A percentile compares a stretch with the other conserved stretches of the same genome.
Conservation (phyloP, 140 eudicot species). For the Flaveria floridana region DNA sequence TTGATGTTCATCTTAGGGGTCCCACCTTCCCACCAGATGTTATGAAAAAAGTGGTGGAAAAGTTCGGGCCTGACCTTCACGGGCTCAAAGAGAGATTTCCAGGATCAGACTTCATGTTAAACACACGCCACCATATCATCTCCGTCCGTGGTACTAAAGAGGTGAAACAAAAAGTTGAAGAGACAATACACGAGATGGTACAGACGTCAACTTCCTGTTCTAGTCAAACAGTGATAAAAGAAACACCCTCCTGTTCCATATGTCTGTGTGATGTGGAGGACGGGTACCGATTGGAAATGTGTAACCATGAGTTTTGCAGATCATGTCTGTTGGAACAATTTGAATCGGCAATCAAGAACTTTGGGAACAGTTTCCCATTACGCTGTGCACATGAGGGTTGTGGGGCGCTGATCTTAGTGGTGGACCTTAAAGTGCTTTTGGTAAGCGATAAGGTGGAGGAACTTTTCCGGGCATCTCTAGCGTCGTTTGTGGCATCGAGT, state of each 20-base stretch:
- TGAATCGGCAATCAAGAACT: constrained; percentile 74
- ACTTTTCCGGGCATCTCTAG: constrained; percentile 84
- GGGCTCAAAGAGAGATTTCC: constrained; percentile 76
- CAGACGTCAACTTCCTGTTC: constrained; percentile 30
- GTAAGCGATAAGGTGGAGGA: constrained; percentile 67
- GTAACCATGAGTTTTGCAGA: constrained; percentile 71
- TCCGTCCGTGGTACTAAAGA: constrained; percentile 61
- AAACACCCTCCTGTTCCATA: constrained; percentile 52
- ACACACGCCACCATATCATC: constrained; percentile 68
- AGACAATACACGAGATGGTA: constrained; percentile 52
- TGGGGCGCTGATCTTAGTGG: constrained; percentile 42
- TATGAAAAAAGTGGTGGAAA: constrained; percentile 78
- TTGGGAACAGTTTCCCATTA: constrained; percentile 57
- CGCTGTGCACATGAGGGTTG: constrained; percentile 62
- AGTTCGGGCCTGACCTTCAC: constrained; percentile 71
- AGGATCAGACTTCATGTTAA: constrained; percentile 56
- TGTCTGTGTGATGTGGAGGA: constrained; percentile 92
- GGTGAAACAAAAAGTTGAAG: constrained; percentile 63
- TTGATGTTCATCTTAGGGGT: constrained; percentile 77
- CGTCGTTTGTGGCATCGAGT: constrained; percentile 65
- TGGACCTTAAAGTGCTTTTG: constrained; percentile 57
- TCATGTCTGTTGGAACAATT: constrained; percentile 75
- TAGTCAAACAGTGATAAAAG: constrained; percentile 12
- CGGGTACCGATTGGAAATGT: constrained; percentile 55
- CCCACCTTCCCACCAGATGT: constrained; percentile 65